Evolutionary conservation across 306 rosid species (phyloP).

Genomic region (Gastrolobium villosum): DNA sequence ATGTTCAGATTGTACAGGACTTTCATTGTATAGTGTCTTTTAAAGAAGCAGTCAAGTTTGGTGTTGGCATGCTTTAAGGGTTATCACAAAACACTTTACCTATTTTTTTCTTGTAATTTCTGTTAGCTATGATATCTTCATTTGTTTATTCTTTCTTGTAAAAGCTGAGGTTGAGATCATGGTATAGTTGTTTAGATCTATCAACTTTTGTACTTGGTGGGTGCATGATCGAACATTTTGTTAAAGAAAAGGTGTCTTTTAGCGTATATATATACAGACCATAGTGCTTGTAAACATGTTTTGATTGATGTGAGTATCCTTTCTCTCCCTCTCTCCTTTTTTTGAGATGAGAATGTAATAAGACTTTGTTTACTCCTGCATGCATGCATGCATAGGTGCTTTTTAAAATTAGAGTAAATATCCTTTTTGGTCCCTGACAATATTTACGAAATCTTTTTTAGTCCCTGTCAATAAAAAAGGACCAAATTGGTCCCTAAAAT

Average conservation of each 20-base stretch:
- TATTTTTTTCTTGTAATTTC: conserved; percentile 40
- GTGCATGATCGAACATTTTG: conserved; percentile 41
- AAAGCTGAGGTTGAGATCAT: conserved; percentile 47
- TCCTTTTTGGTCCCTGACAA: too few relatives aligned
- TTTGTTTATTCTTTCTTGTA: conserved; percentile 63
- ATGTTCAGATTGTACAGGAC: conserved; percentile 18
- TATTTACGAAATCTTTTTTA: too few relatives aligned
- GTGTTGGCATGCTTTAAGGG: conserved; percentile 42
- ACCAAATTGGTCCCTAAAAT: too few relatives aligned
- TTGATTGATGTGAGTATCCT: background rate
- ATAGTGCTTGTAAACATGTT: conserved; percentile 45
- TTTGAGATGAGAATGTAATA: too few relatives aligned
- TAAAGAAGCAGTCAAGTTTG: conserved; percentile 44
- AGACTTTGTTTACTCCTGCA: too few relatives aligned
- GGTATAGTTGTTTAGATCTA: conserved; percentile 47
- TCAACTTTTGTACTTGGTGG: conserved; percentile 49
- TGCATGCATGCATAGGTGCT: too few relatives aligned
- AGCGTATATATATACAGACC: conserved; percentile 43
- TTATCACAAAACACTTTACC: background rate
- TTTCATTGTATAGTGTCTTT: conserved; percentile 41
- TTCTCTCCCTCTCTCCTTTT: too few relatives aligned
- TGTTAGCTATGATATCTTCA: conserved; percentile 47
- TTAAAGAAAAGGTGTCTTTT: conserved; percentile 31
- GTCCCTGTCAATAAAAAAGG: too few relatives aligned
- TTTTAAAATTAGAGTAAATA: too few relatives aligned